Evolutionary conservation across 2,329 filamentous ascomycete species (phyloP), one percentile per base, ranked within the genome.

Genomic region (Ophiostoma sp.): DNA sequence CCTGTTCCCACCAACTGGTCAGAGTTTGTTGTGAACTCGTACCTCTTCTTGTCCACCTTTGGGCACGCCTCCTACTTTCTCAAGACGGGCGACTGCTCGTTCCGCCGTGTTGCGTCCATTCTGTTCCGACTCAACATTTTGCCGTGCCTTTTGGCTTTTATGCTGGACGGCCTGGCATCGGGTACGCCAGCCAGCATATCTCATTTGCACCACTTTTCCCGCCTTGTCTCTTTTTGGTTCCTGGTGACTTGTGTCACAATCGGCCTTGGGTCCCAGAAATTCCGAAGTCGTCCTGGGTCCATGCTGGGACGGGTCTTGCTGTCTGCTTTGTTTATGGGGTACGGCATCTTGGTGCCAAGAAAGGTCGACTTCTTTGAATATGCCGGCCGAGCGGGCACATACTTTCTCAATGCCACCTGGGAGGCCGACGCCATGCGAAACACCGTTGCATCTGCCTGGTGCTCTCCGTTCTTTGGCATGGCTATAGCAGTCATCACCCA

Each of bases 181-280:
- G 78, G 80, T 33, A 87, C 84, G 1, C 79, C 82, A 44, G 89
- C 86, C 76, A 76, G 81, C 35, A 81, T 83, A 36, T 89, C 89
- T 76, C 85, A 87, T 76, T 48, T 72, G 1, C 54, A 70, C 17
- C 65, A 33, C 1, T 87, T 89, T 74, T 82, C 86, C 0, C 83
- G 86, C 0, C 78, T 88, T 1, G 80, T 85, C 54, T 87, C 82
- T 67, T 87, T 89, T 75, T 90, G 87, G 85, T 90, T 88, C 75
- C 73, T 87, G 6, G 77, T 87, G 31, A 79, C 86, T n/a, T 89
- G 82, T 75, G 72, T 79, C 39, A 87, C 85, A 4, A 78, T 89
- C 70, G 77, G 79, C 23, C 74, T 83, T 23, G 79, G 78, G 44
- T 77, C 77, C 4, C 74, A 75, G 35, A 76, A 77, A 72, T 87